phyloP scores from a whole-genome alignment of 2,329 filamentous ascomycete species.

The Chaetomiaceae sp. region DNA sequence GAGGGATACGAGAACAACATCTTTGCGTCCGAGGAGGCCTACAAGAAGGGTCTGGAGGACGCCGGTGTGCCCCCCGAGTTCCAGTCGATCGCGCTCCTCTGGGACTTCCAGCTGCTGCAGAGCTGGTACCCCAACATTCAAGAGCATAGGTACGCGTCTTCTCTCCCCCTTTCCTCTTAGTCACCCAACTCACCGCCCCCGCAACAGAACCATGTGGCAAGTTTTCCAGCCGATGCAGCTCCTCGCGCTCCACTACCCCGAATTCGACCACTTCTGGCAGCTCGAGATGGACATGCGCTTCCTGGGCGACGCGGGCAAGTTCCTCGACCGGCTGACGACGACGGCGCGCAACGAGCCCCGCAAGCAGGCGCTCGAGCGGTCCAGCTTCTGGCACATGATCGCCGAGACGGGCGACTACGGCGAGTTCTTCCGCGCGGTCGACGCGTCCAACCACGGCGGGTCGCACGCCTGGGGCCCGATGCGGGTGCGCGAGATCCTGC shows the following conservation, averaged over 20 bases:
- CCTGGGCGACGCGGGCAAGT: conserved; percentile 30
- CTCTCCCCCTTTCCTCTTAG: too few species aligned
- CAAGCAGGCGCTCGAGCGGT: conserved; percentile 55
- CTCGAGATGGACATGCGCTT: conserved; percentile 44
- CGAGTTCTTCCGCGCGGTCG: conserved; percentile 33
- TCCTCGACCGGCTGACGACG: conserved; percentile 27
- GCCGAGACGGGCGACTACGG: conserved; percentile 45
- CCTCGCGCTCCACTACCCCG: conserved; percentile 32
- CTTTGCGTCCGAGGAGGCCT: conserved; percentile 48
- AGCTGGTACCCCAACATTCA: conserved; percentile 61
- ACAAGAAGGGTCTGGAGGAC: conserved; percentile 44
- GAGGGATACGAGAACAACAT: conserved; percentile 43
- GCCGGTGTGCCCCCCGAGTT: conserved; percentile 59
- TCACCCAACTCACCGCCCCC: neutral
- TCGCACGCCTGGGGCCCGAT: conserved; percentile 33
- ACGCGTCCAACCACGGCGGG: conserved; percentile 26
- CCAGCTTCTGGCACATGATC: conserved; percentile 52
- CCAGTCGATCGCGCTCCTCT: conserved; percentile 62
- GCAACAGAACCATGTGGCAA: conserved; percentile 30
- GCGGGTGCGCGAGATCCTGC: conserved; percentile 26
- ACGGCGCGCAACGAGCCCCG: conserved; percentile 51
- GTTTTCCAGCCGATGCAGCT: conserved; percentile 34
- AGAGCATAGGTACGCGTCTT: conserved; percentile 34
- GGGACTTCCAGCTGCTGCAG: conserved; percentile 63
- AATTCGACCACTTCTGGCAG: conserved; percentile 36